Conservation (phyloP, 1,284 basidiomycete genomes). For the Trichosporon ovoides region DNA sequence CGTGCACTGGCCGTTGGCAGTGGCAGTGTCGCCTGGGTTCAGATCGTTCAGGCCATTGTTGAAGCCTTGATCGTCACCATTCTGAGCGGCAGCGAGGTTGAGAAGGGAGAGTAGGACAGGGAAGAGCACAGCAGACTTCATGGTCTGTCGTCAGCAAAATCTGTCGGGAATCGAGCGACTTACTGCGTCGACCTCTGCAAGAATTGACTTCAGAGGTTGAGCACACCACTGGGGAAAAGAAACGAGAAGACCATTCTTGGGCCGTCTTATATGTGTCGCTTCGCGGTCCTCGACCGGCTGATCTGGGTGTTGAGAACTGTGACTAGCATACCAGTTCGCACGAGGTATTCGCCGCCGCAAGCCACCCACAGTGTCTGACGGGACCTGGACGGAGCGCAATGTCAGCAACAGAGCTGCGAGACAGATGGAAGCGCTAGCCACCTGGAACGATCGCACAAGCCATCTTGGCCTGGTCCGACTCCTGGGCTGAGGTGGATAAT, state of each 20-base stretch:
- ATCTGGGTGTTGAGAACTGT: no score
- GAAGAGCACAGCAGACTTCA: neutral
- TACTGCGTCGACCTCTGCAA: neutral
- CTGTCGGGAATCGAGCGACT: neutral
- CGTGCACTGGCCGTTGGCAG: constrained; percentile 1
- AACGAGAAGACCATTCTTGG: no score
- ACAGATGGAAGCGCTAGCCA: no score
- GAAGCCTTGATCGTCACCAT: constrained; percentile 1
- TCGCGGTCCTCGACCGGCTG: no score
- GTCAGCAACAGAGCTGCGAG: no score
- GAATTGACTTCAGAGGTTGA: neutral
- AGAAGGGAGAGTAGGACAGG: neutral
- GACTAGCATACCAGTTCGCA: no score
- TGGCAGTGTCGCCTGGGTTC: neutral
- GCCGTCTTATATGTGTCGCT: neutral
- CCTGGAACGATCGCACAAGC: no score
- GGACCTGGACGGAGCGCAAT: no score
- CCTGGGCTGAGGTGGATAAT: no score
- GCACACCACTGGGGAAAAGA: neutral
- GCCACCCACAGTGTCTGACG: no score
- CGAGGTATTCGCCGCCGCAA: no score
- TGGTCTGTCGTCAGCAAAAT: neutral
- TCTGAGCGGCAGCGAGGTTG: neutral
- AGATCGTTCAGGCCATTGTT: neutral
- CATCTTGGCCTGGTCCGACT: no score